Conservation (phyloP, 441 rosid genomes). For the Flueggea neowawraea region DNA sequence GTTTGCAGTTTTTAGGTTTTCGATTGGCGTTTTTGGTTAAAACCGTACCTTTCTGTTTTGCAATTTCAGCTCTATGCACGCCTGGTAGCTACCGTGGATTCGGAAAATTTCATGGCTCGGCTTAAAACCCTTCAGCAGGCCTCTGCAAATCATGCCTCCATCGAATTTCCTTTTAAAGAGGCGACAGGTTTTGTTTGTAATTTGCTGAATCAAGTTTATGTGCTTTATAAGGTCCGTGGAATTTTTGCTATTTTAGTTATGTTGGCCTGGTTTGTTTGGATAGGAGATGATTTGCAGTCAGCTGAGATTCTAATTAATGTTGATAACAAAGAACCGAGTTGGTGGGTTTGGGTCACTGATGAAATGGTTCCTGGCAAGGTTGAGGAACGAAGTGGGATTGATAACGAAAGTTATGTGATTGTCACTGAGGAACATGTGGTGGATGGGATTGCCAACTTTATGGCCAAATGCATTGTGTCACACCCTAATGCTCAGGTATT, state of each 20-base stretch:
- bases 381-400: constrained; percentile 81
- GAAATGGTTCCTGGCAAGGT: constrained; percentile 76
- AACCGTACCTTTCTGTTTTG: background rate
- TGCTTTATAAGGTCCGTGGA: background rate
- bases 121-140: constrained; percentile 47
- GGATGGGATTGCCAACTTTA: constrained; percentile 87
- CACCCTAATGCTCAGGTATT: constrained; percentile 73
- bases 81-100: constrained; percentile 63
- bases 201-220: background rate
- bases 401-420: constrained; percentile 69
- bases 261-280: constrained; percentile 8
- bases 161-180: constrained; percentile 79
- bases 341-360: constrained; percentile 98
- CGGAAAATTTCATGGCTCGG: constrained; percentile 57
- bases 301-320: constrained; percentile 70
- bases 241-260: background rate
- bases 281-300: constrained; percentile 62
- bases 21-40: background rate
- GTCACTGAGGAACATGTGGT: constrained; percentile 80
- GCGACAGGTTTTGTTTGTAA: constrained; percentile 52
- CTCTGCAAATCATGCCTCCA: constrained; percentile 35
- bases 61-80: constrained; percentile 56
- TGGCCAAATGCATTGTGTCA: constrained; percentile 83
- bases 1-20: no score
- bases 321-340: constrained; percentile 73